Conservation (phyloP, 495 filamentous ascomycete species). For the Elasticomyces elasticus region DNA sequence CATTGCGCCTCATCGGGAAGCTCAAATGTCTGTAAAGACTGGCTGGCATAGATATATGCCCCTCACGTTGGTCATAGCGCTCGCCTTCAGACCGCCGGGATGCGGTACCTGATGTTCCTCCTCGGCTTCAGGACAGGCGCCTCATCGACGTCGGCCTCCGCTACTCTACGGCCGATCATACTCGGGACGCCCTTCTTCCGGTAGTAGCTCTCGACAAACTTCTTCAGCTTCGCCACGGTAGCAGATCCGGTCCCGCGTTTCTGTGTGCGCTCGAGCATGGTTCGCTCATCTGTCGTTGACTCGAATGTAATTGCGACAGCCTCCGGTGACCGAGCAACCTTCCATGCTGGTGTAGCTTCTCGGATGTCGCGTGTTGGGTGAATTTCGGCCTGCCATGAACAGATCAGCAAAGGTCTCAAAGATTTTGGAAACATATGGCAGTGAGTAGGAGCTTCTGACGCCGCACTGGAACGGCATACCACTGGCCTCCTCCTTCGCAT, state of each 20-base stretch:
- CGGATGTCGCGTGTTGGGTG: constrained; percentile 4
- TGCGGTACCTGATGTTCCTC: constrained; percentile 6
- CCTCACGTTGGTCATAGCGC: background rate
- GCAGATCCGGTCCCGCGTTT: background rate
- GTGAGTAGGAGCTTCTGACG: too few relatives aligned
- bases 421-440: background rate
- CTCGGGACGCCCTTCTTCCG: background rate
- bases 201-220: background rate
- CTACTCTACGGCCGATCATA: background rate
- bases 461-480: background rate
- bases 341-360: constrained; percentile 17
- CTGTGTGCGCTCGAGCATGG: constrained; percentile 1
- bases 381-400: background rate
- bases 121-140: constrained; percentile 19
- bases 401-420: background rate
- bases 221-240: constrained; percentile 1
- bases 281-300: constrained; percentile 18
- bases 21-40: background rate
- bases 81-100: too few relatives aligned
- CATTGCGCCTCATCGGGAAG: background rate
- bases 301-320: background rate
- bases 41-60: background rate
- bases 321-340: background rate
- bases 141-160: constrained; percentile 3
- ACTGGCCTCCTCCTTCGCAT: background rate